These are phyloP conservation scores for Gigaspora rosea DNA, from an alignment of 192 early-diverging fungal genomes.

Conservation along the genomic window DNA sequence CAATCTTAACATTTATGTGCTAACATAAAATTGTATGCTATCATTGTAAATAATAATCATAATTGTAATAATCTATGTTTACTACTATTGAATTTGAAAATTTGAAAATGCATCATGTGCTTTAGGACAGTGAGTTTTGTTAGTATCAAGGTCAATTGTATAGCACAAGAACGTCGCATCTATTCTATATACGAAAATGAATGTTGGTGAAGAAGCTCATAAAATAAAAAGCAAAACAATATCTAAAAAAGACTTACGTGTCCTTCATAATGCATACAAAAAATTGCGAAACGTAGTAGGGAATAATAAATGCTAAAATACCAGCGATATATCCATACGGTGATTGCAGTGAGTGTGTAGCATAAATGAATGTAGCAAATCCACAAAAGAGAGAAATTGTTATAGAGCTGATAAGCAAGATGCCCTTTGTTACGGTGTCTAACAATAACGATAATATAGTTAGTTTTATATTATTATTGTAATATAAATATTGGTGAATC, in stretches of 20 bases:
- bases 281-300: slow-evolving; percentile 67
- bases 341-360: slow-evolving; percentile 52
- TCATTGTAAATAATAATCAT: too few relatives aligned
- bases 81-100: not conserved
- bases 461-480: not conserved
- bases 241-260: slow-evolving; percentile 56
- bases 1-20: too few relatives aligned
- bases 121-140: slow-evolving; percentile 48
- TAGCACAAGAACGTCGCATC: slow-evolving; percentile 81
- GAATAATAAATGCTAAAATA: slow-evolving; percentile 57
- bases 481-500: too few relatives aligned
- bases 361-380: slow-evolving; percentile 60
- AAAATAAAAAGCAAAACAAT: not conserved
- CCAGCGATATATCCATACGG: slow-evolving; percentile 69
- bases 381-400: slow-evolving; percentile 60
- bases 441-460: slow-evolving; percentile 11
- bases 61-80: too few relatives aligned
- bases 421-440: slow-evolving; percentile 58
- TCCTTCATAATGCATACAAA: slow-evolving; percentile 71
- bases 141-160: slow-evolving; percentile 74
- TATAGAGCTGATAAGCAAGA: slow-evolving; percentile 62
- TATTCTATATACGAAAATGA: slow-evolving; percentile 47
- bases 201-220: not conserved
- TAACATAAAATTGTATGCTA: too few relatives aligned
- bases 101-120: slow-evolving; percentile 54